Evolutionary conservation across 352 stramenopile genomes (phyloP).

Genomic region (Globisporangium carolinianum): DNA sequence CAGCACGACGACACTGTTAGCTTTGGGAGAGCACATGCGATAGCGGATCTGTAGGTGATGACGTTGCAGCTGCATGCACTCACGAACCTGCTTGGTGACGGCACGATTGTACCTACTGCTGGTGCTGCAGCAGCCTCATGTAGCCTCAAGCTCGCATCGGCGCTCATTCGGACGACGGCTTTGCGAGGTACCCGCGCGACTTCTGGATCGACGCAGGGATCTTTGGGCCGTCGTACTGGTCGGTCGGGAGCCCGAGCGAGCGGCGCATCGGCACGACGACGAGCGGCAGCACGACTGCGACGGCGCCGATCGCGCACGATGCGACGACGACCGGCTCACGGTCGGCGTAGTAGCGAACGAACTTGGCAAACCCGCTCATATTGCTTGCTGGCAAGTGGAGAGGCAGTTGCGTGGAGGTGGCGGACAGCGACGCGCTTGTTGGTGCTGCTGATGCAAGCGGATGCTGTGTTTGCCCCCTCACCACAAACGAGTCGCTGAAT

Average conservation of each 20-base stretch:
- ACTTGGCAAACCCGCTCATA: constrained; percentile 43
- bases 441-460: not conserved
- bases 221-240: constrained; percentile 86
- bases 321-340: constrained; percentile 83
- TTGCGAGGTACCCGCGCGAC: constrained; percentile 61
- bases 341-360: constrained; percentile 80
- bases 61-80: no score
- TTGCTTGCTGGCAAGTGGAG: not conserved
- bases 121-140: not conserved
- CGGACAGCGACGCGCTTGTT: not conserved
- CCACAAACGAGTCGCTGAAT: no score
- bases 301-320: constrained; percentile 66
- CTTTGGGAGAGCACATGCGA: no score
- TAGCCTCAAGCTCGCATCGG: not conserved
- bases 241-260: constrained; percentile 78
- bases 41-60: no score
- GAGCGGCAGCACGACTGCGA: constrained; percentile 61
- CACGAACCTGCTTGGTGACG: no score
- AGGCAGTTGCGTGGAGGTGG: not conserved
- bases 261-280: constrained; percentile 80
- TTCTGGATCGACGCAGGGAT: constrained; percentile 69
- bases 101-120: no score
- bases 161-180: constrained; percentile 22
- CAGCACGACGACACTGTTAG: no score
- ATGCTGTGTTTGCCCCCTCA: not conserved